Conservation (phyloP, 2,329 filamentous ascomycete genomes). For the Hypoxylon sp. region DNA sequence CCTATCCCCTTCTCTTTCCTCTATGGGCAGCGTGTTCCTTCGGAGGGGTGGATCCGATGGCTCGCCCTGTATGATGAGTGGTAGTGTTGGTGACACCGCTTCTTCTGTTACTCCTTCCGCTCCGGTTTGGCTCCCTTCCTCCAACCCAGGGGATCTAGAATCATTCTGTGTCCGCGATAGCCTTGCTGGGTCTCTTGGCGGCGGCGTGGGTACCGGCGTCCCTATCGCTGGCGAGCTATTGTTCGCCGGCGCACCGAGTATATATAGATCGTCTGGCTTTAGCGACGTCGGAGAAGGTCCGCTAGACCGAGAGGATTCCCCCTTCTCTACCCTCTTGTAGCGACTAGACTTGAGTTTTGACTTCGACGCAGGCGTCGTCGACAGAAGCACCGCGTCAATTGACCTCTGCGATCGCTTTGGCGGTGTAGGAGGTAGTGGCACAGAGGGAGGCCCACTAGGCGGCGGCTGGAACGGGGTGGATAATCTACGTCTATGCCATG, state of each 20-base stretch:
- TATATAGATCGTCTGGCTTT: constrained; percentile 14
- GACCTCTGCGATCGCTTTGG: constrained; percentile 39
- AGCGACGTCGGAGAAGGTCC: not conserved
- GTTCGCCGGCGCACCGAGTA: constrained; percentile 20
- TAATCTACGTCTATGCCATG: constrained; percentile 51
- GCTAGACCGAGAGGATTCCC: not conserved
- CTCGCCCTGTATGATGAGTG: constrained; percentile 40
- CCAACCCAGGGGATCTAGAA: not conserved
- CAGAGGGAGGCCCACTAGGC: constrained; percentile 44
- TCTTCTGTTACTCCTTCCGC: not conserved
- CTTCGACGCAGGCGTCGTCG: not conserved
- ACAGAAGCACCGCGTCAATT: constrained; percentile 35
- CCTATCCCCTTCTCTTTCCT: not conserved
- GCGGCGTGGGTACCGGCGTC: not conserved
- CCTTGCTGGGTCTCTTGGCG: constrained; percentile 20
- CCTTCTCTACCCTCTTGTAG: not conserved
- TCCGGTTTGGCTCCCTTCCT: not conserved
- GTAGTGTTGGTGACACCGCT: constrained; percentile 26
- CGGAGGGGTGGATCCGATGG: constrained; percentile 29
- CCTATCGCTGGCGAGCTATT: constrained; percentile 26
- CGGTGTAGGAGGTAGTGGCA: constrained; percentile 46
- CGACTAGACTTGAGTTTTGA: not conserved
- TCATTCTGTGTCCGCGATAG: constrained; percentile 4
- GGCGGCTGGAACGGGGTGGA: constrained; percentile 47
- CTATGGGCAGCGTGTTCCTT: constrained; percentile 33